Evolutionary conservation across 2,329 filamentous ascomycete species (phyloP).

Genomic region (Knufia fluminis): DNA sequence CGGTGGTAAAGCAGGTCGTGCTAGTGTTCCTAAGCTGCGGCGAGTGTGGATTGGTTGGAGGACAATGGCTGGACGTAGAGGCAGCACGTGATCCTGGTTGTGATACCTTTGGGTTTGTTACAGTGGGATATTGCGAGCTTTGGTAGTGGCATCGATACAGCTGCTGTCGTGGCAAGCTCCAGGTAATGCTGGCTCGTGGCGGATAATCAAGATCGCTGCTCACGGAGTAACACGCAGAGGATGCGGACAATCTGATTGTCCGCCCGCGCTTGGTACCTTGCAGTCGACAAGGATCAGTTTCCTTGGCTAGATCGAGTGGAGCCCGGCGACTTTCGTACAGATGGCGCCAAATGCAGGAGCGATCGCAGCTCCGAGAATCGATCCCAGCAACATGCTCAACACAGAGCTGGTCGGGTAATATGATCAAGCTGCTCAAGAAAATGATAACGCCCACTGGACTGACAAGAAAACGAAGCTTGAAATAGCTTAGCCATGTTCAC

Average conservation of each 20-base stretch:
- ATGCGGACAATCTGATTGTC: too few relatives aligned
- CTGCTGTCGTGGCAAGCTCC: too few relatives aligned
- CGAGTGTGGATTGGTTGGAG: constrained; percentile 51
- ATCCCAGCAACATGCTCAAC: background rate
- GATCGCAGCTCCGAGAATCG: background rate
- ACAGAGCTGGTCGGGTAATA: background rate
- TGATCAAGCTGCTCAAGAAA: too few relatives aligned
- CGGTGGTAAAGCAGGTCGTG: constrained; percentile 24
- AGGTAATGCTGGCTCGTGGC: too few relatives aligned
- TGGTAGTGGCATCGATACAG: background rate
- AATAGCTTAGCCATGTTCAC: background rate
- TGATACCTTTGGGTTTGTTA: too few relatives aligned
- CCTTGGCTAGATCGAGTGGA: background rate
- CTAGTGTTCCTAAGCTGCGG: constrained; percentile 38
- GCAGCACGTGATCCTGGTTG: constrained; percentile 11
- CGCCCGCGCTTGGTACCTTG: constrained; percentile 3
- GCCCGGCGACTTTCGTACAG: background rate
- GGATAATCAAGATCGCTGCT: too few relatives aligned
- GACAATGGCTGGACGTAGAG: constrained; percentile 34
- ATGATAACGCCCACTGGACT: background rate
- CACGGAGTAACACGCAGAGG: too few relatives aligned
- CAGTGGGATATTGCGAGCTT: too few relatives aligned
- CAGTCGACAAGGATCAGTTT: constrained; percentile 1
- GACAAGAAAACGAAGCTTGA: background rate
- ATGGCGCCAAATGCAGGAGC: background rate